These are phyloP conservation scores for Prosopis cineraria DNA, from an alignment of 306 rosid genomes.

Conservation along the genomic window DNA sequence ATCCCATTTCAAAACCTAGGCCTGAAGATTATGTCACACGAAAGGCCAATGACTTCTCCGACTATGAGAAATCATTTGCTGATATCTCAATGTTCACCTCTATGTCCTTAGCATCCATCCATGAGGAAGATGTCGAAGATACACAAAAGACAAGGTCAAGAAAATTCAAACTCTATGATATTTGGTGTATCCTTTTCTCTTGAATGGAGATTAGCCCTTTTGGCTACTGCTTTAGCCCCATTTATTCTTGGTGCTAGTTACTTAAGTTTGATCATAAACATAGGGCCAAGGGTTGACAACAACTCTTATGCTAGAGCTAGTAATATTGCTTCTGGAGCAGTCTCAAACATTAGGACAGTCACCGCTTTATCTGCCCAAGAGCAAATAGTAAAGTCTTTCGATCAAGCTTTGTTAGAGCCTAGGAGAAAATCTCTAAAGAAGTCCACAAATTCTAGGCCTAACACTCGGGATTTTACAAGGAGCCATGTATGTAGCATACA, in stretches of 20 bases:
- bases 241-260: constrained; percentile 93
- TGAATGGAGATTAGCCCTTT: constrained; percentile 60
- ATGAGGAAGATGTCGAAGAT: constrained; percentile 38
- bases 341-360: constrained; percentile 82
- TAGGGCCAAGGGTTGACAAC: constrained; percentile 73
- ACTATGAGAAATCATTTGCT: constrained; percentile 37
- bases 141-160: constrained; percentile 35
- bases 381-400: constrained; percentile 69
- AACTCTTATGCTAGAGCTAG: constrained; percentile 79
- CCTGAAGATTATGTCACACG: constrained; percentile 28
- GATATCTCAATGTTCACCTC: constrained; percentile 33
- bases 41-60: constrained; percentile 37
- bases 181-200: constrained; percentile 59
- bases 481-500: constrained; percentile 82
- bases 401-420: constrained; percentile 69
- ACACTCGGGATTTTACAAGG: constrained; percentile 78
- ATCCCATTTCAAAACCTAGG: constrained; percentile 47
- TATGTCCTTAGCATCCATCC: constrained; percentile 4
- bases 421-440: constrained; percentile 55
- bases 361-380: constrained; percentile 87
- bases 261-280: constrained; percentile 68
- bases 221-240: constrained; percentile 83
- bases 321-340: constrained; percentile 88
- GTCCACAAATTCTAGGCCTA: constrained; percentile 76
- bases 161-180: constrained; percentile 53